A percentile compares a stretch with the other conserved stretches of the same genome.
phyloP scores from a whole-genome alignment of 371 early-diverging fungal genomes.

The Sporodiniella umbellata region DNA sequence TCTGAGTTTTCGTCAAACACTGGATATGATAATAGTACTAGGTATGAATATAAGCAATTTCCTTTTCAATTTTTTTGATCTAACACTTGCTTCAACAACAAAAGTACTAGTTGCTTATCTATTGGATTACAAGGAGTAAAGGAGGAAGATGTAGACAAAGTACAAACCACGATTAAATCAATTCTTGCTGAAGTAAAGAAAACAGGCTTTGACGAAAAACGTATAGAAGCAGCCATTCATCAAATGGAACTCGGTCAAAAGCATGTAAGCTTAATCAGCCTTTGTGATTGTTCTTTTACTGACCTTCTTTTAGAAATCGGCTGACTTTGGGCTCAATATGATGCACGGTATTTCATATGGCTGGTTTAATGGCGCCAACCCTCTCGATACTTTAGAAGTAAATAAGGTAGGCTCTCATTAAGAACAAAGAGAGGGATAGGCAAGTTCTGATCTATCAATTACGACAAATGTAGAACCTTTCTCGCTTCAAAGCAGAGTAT shows the following conservation, averaged over 20 bases:
- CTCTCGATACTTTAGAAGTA: slow-evolving; percentile 79
- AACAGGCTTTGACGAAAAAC: slow-evolving; percentile 74
- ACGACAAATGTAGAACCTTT: slow-evolving; percentile 55
- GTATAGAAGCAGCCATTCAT: slow-evolving; percentile 88
- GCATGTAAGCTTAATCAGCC: slow-evolving; percentile 56
- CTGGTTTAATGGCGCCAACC: slow-evolving; percentile 90
- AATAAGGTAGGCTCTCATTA: slow-evolving; percentile 49
- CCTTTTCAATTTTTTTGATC: neutral
- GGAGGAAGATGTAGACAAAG: slow-evolving; percentile 51
- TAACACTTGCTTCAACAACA: neutral
- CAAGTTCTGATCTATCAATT: neutral
- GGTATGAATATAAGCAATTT: slow-evolving; percentile 19
- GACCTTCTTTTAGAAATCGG: slow-evolving; percentile 59
- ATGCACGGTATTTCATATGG: slow-evolving; percentile 76
- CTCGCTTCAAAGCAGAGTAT: slow-evolving; percentile 65
- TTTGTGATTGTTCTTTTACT: neutral
- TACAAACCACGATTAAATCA: slow-evolving; percentile 67
- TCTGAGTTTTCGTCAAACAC: slow-evolving; percentile 89
- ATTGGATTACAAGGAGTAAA: slow-evolving; percentile 74
- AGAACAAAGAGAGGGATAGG: neutral
- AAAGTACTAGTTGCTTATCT: slow-evolving; percentile 51
- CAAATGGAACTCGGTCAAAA: slow-evolving; percentile 87
- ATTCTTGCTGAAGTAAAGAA: slow-evolving; percentile 66
- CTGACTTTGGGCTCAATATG: slow-evolving; percentile 84
- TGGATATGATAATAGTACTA: slow-evolving; percentile 78